Evolutionary conservation across 192 early-diverging fungal species (phyloP).

Genomic region (Chytriomyces sp.): DNA sequence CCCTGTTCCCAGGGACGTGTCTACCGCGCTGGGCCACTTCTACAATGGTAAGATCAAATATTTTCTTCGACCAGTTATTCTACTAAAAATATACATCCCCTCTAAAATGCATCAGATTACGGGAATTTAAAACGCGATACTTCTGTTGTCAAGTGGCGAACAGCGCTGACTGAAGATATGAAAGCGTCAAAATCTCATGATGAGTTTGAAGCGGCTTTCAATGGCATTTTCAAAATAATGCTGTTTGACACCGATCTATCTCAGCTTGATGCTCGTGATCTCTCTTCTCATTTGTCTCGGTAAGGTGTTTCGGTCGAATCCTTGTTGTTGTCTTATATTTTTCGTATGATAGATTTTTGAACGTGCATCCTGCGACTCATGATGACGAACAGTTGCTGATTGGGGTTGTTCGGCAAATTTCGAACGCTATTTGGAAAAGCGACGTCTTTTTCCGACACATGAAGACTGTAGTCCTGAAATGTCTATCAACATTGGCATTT

Average conservation of each 20-base stretch:
- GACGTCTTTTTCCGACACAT: not conserved
- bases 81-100: too few relatives aligned
- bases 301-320: not conserved
- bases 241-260: constrained; percentile 28
- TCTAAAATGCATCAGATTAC: too few relatives aligned
- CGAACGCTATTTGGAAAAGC: not conserved
- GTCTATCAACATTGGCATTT: constrained; percentile 23
- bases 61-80: not conserved
- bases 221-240: constrained; percentile 14
- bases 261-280: not conserved
- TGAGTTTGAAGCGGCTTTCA: constrained; percentile 39
- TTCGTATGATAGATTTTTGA: constrained; percentile 28
- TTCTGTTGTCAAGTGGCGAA: too few relatives aligned
- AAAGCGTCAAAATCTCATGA: constrained; percentile 28
- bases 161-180: not conserved
- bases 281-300: not conserved
- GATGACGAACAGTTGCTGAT: constrained; percentile 41
- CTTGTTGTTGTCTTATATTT: too few relatives aligned
- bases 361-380: constrained; percentile 29
- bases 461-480: constrained; percentile 20
- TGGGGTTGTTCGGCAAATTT: constrained; percentile 25
- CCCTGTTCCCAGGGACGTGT: not conserved
- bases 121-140: too few relatives aligned
- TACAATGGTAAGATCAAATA: not conserved
- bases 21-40: not conserved